These are phyloP conservation scores for Tuber umbilicatum DNA, from an alignment of 495 filamentous ascomycete species.

Conservation along the genomic window DNA sequence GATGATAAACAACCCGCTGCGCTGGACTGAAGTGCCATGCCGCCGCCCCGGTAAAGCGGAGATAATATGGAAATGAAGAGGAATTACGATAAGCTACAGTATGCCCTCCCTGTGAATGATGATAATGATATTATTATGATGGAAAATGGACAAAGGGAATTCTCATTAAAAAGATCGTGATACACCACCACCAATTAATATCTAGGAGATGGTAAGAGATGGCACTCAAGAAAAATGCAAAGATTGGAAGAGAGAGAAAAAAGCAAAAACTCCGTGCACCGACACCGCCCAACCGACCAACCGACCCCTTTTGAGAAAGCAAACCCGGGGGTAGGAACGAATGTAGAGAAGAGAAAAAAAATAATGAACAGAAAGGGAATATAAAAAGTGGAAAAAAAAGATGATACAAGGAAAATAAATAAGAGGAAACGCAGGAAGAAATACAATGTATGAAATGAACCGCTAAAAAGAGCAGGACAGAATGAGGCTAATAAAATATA, in stretches of 20 bases:
- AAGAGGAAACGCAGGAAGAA: not conserved
- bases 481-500: not conserved
- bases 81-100: not conserved
- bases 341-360: conserved; percentile 8
- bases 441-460: not conserved
- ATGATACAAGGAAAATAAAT: conserved; percentile 7
- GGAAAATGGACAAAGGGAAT: not conserved
- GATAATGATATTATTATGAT: not conserved
- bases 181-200: not conserved
- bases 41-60: not conserved
- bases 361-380: not conserved
- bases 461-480: conserved; percentile 3
- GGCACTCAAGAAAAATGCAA: not conserved
- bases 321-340: conserved; percentile 11
- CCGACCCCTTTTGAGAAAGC: not conserved
- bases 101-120: not conserved
- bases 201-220: not conserved
- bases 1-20: not conserved
- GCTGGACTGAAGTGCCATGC: not conserved
- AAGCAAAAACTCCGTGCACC: conserved; percentile 8
- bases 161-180: not conserved
- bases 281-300: not conserved
- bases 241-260: not conserved
- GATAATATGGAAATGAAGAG: not conserved
- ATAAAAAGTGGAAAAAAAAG: conserved; percentile 8